Conservation (phyloP, 768 basidiomycete genomes). For the Lepiota brunneoincarnata region DNA sequence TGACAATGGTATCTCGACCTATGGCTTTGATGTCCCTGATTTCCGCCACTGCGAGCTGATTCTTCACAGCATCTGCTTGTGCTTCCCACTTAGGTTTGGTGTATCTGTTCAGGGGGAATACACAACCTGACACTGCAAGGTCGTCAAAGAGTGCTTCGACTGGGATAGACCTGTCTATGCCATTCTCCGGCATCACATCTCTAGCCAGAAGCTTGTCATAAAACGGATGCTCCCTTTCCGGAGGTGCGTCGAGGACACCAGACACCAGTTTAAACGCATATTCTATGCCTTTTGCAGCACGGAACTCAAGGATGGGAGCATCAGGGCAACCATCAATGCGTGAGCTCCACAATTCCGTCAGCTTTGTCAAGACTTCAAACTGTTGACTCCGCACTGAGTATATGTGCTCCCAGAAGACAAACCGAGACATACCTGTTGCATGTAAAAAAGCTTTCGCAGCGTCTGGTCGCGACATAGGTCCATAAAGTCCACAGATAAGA, state of each 20-base stretch:
- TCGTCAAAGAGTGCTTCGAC: slow-evolving; percentile 50
- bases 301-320: slow-evolving; percentile 42
- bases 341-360: slow-evolving; percentile 44
- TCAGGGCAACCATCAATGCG: slow-evolving; percentile 50
- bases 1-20: slow-evolving; percentile 30
- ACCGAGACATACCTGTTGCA: slow-evolving; percentile 41
- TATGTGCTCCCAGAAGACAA: background rate
- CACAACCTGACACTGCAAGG: slow-evolving; percentile 40
- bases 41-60: slow-evolving; percentile 37
- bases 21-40: slow-evolving; percentile 35
- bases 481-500: slow-evolving; percentile 40
- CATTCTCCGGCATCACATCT: slow-evolving; percentile 25
- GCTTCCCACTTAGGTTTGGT: slow-evolving; percentile 34
- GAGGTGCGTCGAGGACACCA: slow-evolving; percentile 38
- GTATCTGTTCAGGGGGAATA: slow-evolving; percentile 41
- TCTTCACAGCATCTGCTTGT: slow-evolving; percentile 37
- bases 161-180: slow-evolving; percentile 29
- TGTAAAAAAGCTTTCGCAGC: slow-evolving; percentile 50
- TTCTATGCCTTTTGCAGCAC: slow-evolving; percentile 26
- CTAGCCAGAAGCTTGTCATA: slow-evolving; percentile 44
- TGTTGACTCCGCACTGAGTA: slow-evolving; percentile 16
- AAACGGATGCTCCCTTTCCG: slow-evolving; percentile 38
- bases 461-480: slow-evolving; percentile 42
- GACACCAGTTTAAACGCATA: slow-evolving; percentile 40
- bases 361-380: slow-evolving; percentile 47